Conservation (phyloP, 805 yeast genomes). For the Candida cerambycidarum region DNA sequence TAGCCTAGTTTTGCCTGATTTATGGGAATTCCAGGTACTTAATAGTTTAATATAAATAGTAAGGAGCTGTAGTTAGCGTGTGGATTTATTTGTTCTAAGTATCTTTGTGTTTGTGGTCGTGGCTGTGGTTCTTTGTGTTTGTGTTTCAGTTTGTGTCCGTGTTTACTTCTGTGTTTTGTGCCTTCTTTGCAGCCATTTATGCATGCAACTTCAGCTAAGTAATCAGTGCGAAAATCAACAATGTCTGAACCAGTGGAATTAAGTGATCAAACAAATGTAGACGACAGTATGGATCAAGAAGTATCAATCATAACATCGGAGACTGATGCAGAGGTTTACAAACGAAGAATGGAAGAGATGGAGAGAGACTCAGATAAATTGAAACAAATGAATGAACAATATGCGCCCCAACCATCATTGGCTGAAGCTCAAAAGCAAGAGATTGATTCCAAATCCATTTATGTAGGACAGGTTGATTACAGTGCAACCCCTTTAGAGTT, state of each 20-base stretch:
- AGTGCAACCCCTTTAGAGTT: conserved; percentile 76
- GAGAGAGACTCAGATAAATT: conserved; percentile 63
- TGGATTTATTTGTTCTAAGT: no score
- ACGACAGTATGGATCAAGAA: conserved; percentile 5
- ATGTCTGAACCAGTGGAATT: conserved; percentile 37
- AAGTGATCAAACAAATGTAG: conserved; percentile 13
- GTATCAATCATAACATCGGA: background rate
- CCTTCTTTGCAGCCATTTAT: no score
- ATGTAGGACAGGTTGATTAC: conserved; percentile 84
- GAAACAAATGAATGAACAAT: conserved; percentile 2
- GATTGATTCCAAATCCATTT: conserved; percentile 73
- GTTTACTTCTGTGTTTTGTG: no score
- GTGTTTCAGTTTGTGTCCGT: no score
- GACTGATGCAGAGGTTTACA: background rate
- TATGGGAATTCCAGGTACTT: no score
- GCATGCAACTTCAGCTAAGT: no score
- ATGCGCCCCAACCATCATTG: background rate
- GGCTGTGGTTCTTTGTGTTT: no score
- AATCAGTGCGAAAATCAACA: background rate
- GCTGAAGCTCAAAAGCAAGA: conserved; percentile 46
- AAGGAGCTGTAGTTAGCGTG: no score
- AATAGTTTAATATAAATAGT: no score
- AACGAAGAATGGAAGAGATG: conserved; percentile 46
- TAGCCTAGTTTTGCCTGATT: background rate
- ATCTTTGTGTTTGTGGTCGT: no score